phyloP scores from a whole-genome alignment of 768 basidiomycete genomes.

The Leccinellum luteum region DNA sequence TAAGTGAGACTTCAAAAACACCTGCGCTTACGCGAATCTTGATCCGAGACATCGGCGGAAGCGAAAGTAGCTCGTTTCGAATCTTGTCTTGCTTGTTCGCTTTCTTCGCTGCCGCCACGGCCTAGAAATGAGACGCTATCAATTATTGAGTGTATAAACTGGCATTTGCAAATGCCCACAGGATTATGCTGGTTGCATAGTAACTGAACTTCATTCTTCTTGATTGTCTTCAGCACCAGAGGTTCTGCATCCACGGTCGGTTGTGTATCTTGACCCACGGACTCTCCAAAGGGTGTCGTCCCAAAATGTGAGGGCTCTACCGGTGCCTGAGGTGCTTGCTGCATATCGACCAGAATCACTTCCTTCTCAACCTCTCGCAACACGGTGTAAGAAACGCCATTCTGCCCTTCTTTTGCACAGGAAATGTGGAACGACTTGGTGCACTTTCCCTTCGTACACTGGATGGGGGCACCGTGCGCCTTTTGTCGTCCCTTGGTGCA shows the following conservation, averaged over 20 bases:
- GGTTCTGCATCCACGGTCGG: conserved; percentile 13
- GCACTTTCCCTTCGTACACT: conserved; percentile 94
- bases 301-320: conserved; percentile 4
- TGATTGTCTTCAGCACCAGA: conserved; percentile 60
- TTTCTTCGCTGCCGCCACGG: conserved; percentile 69
- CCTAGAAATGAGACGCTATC: conserved; percentile 41
- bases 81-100: conserved; percentile 75
- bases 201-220: conserved; percentile 71
- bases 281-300: neutral
- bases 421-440: conserved; percentile 91
- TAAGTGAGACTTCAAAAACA: conserved; percentile 80
- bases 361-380: conserved; percentile 78
- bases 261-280: neutral
- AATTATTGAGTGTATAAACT: neutral
- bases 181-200: conserved; percentile 90
- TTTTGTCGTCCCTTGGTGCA: conserved; percentile 70
- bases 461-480: conserved; percentile 78
- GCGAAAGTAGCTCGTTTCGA: conserved; percentile 61
- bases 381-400: conserved; percentile 58
- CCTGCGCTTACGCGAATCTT: conserved; percentile 83
- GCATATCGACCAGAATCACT: conserved; percentile 59
- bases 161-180: conserved; percentile 44
- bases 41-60: conserved; percentile 72
- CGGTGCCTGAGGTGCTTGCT: conserved; percentile 8
- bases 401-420: conserved; percentile 64